Base-by-base conservation (phyloP, 1,284 basidiomycete genomes). In the Ganoderma lucidum region DNA sequence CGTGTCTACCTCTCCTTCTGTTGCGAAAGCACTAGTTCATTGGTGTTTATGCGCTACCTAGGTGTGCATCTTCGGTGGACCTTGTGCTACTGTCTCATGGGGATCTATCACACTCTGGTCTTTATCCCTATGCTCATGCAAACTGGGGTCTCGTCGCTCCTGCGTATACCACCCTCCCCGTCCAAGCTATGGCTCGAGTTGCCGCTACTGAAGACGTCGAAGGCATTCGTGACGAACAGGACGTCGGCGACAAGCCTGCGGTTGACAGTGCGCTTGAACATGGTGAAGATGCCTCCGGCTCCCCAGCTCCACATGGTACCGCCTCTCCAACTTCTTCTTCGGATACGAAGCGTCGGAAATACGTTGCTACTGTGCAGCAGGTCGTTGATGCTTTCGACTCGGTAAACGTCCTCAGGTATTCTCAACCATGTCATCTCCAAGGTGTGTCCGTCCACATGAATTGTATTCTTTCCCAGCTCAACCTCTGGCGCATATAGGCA, bases 341-440 rank as follows among this genome's bases (percentile, higher is more conserved):
- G 10, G 58, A 30, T 39, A 5, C 56, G 39, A 72, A 70, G n/a
- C 75, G 79, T 60, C 82, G 84, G 37, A 93, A 88, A 78, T 94
- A 86, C 76, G 84, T 96, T 45, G 88, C 96, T 2, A 95, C 93
- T 3, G 80, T 88, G 2, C 90, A 93, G 64, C 93, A 98, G 81
- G 92, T 98, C n/a, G 93, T 96, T 77, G 95, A 97, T 70, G 95
- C 97, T 0, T 99, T 98, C 80, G 94, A 98, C 74, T 90, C 90
- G 15, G 88, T 99, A 75, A 97, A 95, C 77, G 94, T 96, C 0
- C 87, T 99, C 69, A 89, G 97, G 58, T 99, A 98, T 80, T 96
- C 96, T 45, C 97, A 99, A 77, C 97, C 97, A 6, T 93, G 96
- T 37, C 96, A 98, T 83, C 86, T 99, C 35, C 94, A 96, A 85